Base-by-base conservation (phyloP, 140 eudicot genomes). In the Flaveria floridana region DNA sequence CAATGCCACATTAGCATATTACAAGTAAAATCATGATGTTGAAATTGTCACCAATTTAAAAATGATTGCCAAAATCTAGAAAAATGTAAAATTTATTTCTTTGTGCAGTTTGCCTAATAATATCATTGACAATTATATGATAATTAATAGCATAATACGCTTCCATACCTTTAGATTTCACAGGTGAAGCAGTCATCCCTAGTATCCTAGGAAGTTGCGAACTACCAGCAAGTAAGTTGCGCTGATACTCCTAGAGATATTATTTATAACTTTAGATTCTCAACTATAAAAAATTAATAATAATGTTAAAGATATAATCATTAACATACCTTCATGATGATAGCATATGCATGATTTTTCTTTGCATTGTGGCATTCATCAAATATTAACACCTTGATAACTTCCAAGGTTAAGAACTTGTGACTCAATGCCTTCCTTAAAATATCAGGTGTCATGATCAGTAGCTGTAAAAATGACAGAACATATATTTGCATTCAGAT, bases 321-420 rank as follows among this genome's bases (percentile, higher is more conserved):
- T 67, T 55, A 52, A 74, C 78, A 73, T 34, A 94, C 99, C 88
- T 4, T 81, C 99, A 90, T 94, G 18, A 94, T 91, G 71, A 88
- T 74, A 25, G 95, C 96, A 76, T 90, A 90, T 1, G 91, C 80
- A 69, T 88, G 95, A 65, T 82, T 88, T 58, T 91, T 91, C 72
- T 84, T 86, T 0, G 97, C 99, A 70, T 94, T 86, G 70, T 94
- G 99, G 71, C 99, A 94, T 87, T 90, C 99, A 76, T 94, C 99
- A 77, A 90, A 94, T 80, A 94, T 87, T 12, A 94, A 63, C 50
- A 88, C 85, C 72, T 85, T 90, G 56, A 94, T 94, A 30, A 18
- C 63, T 44, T 87, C 85, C 52, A 94, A 19, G 30, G 80, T 81
- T 57, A 94, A 16, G 72, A 76, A 90, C 2, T 75, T 84, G 70